phyloP scores from a whole-genome alignment of 1,139 yeast species.

The Lodderomyces beijingensis region DNA sequence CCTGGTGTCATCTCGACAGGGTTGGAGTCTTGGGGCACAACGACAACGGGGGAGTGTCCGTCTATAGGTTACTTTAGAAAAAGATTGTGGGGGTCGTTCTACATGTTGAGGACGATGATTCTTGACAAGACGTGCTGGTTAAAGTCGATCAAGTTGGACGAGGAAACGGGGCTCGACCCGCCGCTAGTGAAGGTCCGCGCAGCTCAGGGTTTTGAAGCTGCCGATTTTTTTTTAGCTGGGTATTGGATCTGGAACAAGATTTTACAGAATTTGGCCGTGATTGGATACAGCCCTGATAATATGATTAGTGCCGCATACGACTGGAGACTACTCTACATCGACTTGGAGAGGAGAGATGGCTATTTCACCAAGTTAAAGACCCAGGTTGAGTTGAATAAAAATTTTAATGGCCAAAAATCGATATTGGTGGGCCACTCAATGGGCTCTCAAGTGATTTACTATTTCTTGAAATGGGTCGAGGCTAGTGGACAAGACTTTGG shows the following conservation, averaged over 20 bases:
- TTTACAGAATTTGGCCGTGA: slow-evolving; percentile 84
- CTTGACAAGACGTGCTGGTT: slow-evolving; percentile 92
- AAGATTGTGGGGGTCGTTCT: slow-evolving; percentile 94
- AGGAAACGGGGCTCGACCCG: slow-evolving; percentile 90
- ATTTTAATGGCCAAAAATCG: slow-evolving; percentile 61
- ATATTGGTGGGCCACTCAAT: slow-evolving; percentile 89
- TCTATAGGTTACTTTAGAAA: slow-evolving; percentile 81
- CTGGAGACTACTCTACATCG: slow-evolving; percentile 90
- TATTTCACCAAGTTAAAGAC: slow-evolving; percentile 74
- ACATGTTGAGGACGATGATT: slow-evolving; percentile 89
- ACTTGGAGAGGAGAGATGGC: slow-evolving; percentile 80
- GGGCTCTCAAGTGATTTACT: slow-evolving; percentile 89
- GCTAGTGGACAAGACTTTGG: slow-evolving; percentile 75
- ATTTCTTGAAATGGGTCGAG: slow-evolving; percentile 94
- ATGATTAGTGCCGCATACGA: slow-evolving; percentile 93
- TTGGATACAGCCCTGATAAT: slow-evolving; percentile 88
- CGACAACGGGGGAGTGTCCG: slow-evolving; percentile 64
- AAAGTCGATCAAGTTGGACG: slow-evolving; percentile 83
- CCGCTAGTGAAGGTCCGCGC: slow-evolving; percentile 76
- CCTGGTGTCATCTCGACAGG: slow-evolving; percentile 98
- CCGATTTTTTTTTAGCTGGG: slow-evolving; percentile 94
- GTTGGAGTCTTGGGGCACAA: slow-evolving; percentile 85
- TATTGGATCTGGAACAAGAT: slow-evolving; percentile 99
- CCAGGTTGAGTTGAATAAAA: slow-evolving; percentile 56
- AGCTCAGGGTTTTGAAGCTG: slow-evolving; percentile 95